Evolutionary conservation across 1,284 basidiomycete genomes (phyloP).

Genomic region (Sporisorium sorghi): DNA sequence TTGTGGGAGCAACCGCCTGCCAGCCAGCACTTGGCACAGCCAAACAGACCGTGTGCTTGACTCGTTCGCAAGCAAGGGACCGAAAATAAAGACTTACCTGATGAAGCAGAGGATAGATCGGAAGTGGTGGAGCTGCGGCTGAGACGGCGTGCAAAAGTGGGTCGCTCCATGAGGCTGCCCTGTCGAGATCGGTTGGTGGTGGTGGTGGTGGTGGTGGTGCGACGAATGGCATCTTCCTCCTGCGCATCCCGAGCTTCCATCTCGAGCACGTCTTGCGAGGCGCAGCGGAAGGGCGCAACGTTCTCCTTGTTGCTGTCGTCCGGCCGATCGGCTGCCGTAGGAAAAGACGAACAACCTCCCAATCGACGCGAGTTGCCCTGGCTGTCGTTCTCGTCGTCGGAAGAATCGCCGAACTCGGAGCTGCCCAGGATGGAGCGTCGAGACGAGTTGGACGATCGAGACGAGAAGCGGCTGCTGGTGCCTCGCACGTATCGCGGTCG

Average conservation of each 20-base stretch:
- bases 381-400: conserved; percentile 46
- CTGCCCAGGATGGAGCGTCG: conserved; percentile 46
- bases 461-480: conserved; percentile 26
- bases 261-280: conserved; percentile 38
- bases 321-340: conserved; percentile 16
- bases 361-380: conserved; percentile 22
- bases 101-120: conserved; percentile 27
- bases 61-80: not conserved
- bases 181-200: conserved; percentile 18
- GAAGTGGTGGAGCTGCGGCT: conserved; percentile 43
- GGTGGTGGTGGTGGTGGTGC: conserved; percentile 35
- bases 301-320: conserved; percentile 69
- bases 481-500: conserved; percentile 23
- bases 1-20: not conserved
- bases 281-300: conserved; percentile 61
- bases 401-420: conserved; percentile 47
- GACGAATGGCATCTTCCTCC: conserved; percentile 51
- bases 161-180: conserved; percentile 49
- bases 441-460: conserved; percentile 30
- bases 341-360: conserved; percentile 50
- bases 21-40: not conserved
- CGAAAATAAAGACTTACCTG: conserved; percentile 23
- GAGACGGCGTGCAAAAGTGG: conserved; percentile 29
- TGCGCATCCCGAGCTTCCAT: conserved; percentile 48
- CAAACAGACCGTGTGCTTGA: not conserved